Percentiles rank a stretch among this genome's conserved stretches.
phyloP scores from a whole-genome alignment of 257 asterid species.

The Scutellaria minor region DNA sequence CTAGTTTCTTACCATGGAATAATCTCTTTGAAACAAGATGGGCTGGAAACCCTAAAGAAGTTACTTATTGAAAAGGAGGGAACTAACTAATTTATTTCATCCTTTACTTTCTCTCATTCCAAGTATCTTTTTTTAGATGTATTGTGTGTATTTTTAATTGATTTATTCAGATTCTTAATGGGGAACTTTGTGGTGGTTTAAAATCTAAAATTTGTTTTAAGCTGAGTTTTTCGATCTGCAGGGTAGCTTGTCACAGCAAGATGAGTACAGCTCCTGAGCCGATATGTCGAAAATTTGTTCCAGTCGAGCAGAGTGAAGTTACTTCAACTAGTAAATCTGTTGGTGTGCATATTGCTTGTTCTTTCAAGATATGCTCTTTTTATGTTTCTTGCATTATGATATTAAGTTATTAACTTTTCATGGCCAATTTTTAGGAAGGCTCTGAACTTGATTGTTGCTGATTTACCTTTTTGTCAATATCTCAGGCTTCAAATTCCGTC shows the following conservation, averaged over 20 bases:
- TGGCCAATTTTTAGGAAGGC: neutral
- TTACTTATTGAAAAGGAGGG: too few species aligned
- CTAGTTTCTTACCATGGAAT: neutral
- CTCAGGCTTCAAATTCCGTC: constrained; percentile 76
- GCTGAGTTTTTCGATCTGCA: constrained; percentile 36
- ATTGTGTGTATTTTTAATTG: neutral
- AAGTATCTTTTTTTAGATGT: neutral
- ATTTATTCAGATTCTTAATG: neutral
- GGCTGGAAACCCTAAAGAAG: too few species aligned
- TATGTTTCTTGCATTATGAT: constrained; percentile 8
- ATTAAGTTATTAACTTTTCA: neutral
- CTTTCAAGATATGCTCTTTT: constrained; percentile 3
- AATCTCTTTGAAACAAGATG: neutral
- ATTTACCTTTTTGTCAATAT: constrained; percentile 30
- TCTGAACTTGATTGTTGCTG: constrained; percentile 8
- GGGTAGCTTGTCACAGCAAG: constrained; percentile 56
- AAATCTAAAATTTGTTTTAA: neutral
- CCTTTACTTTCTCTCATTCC: too few species aligned
- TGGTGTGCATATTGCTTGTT: constrained; percentile 47
- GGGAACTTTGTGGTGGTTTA: neutral
- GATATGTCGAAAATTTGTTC: constrained; percentile 68
- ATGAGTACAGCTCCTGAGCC: constrained; percentile 67
- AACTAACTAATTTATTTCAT: neutral
- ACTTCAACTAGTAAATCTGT: constrained; percentile 59
- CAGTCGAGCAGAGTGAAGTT: constrained; percentile 68